phyloP scores from a whole-genome alignment of 305 asterid genomes.

The Fraxinus velutina region DNA sequence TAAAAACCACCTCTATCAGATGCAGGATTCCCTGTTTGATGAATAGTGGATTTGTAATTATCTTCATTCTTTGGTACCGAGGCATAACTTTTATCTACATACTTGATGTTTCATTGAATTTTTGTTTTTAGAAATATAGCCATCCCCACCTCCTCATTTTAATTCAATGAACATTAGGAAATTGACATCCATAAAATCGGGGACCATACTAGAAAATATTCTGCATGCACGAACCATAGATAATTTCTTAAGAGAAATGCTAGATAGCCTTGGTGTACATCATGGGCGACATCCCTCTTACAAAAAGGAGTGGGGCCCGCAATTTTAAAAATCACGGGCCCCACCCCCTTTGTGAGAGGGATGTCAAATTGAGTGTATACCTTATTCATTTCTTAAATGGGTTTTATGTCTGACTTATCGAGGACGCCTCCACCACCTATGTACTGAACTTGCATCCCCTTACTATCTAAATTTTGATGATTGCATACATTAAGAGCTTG shows the following conservation, averaged over 20 bases:
- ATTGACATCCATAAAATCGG: neutral
- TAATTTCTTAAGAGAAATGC: neutral
- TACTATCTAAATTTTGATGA: neutral
- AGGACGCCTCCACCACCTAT: neutral
- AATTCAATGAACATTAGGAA: neutral
- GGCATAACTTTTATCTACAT: neutral
- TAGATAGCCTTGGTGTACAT: too few relatives aligned
- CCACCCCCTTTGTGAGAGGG: too few relatives aligned
- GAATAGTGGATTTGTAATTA: neutral
- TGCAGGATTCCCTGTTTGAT: neutral
- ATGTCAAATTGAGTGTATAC: too few relatives aligned
- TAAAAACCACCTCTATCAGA: neutral
- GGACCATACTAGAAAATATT: neutral
- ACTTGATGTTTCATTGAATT: neutral
- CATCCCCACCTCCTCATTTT: neutral
- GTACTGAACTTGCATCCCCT: neutral
- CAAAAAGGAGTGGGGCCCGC: too few relatives aligned
- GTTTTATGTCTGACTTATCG: neutral
- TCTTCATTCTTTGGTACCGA: neutral
- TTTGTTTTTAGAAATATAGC: neutral
- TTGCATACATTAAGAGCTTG: neutral
- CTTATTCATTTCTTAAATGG: neutral
- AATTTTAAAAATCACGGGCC: too few relatives aligned
- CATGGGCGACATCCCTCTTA: too few relatives aligned
- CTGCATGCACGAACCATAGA: neutral